These are phyloP conservation scores for Fraxinus cuspidata DNA, from an alignment of 257 asterid species.

Conservation along the genomic window DNA sequence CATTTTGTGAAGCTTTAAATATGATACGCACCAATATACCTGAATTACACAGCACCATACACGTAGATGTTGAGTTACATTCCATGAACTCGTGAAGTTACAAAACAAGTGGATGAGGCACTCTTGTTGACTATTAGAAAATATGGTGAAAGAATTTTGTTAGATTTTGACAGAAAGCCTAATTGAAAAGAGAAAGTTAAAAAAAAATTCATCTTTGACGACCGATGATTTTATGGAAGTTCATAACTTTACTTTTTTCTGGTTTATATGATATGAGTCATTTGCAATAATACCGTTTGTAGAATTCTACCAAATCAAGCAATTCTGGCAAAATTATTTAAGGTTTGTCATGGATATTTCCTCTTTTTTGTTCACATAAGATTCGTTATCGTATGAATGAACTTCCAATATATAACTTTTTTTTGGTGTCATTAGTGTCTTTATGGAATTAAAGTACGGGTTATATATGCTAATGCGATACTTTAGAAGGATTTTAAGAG, in stretches of 20 bases:
- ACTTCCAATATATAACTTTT: background rate
- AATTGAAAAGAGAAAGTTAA: constrained; percentile 61
- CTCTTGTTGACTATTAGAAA: constrained; percentile 53
- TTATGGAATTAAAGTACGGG: background rate
- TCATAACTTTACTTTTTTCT: too few species aligned
- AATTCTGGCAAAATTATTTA: constrained; percentile 58
- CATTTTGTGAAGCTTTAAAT: constrained; percentile 37
- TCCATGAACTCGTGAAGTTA: constrained; percentile 28
- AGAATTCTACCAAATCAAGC: constrained; percentile 49
- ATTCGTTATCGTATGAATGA: background rate
- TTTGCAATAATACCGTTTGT: too few species aligned
- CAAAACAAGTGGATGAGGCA: constrained; percentile 38
- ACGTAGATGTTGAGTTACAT: constrained; percentile 36
- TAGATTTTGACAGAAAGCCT: constrained; percentile 72
- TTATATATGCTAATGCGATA: background rate
- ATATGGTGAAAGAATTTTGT: constrained; percentile 67
- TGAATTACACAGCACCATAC: constrained; percentile 35
- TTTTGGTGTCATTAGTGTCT: background rate
- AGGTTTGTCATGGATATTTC: constrained; percentile 44
- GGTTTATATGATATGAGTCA: too few species aligned
- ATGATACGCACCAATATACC: constrained; percentile 47
- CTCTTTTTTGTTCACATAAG: background rate
- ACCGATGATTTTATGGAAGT: too few species aligned
- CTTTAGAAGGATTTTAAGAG: background rate
- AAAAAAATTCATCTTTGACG: constrained; percentile 26